Conservation (phyloP, 208 protist genomes). For the Leishmania major region DNA sequence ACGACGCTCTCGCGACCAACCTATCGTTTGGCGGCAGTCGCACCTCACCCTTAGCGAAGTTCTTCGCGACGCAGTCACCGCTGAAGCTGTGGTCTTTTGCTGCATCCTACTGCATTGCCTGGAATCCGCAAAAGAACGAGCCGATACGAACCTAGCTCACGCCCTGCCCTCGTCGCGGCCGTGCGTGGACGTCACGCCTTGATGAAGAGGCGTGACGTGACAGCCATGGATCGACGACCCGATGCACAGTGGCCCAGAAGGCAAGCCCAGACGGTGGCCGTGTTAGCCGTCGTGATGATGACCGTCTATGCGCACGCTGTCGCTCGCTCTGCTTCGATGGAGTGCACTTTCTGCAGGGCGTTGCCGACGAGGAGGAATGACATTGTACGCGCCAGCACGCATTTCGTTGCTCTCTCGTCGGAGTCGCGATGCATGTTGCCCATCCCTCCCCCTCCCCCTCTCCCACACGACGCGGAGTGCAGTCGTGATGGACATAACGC, state of each 20-base stretch:
- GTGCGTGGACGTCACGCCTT: conserved; percentile 59
- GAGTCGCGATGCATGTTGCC: background rate
- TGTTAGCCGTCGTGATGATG: background rate
- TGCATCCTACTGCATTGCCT: conserved; percentile 71
- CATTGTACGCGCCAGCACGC: background rate
- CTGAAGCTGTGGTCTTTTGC: conserved; percentile 68
- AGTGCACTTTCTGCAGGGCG: background rate
- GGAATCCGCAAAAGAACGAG: conserved; percentile 64
- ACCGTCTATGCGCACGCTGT: background rate
- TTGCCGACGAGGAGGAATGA: background rate
- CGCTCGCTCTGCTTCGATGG: background rate
- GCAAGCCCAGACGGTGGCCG: background rate
- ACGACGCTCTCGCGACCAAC: conserved; percentile 85
- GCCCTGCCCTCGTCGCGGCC: conserved; percentile 16
- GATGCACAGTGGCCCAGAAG: conserved; percentile 36
- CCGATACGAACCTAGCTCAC: conserved; percentile 43
- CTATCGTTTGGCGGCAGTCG: conserved; percentile 84
- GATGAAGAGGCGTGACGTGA: conserved; percentile 39
- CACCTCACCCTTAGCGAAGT: conserved; percentile 58
- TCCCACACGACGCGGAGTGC: background rate
- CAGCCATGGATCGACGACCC: conserved; percentile 25
- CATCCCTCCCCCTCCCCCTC: background rate
- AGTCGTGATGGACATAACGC: background rate
- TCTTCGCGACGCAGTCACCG: conserved; percentile 32
- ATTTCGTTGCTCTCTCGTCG: background rate